These are phyloP conservation scores for Fusarium sp. DNA, from an alignment of 2,329 filamentous ascomycete species.

Conservation along the genomic window DNA sequence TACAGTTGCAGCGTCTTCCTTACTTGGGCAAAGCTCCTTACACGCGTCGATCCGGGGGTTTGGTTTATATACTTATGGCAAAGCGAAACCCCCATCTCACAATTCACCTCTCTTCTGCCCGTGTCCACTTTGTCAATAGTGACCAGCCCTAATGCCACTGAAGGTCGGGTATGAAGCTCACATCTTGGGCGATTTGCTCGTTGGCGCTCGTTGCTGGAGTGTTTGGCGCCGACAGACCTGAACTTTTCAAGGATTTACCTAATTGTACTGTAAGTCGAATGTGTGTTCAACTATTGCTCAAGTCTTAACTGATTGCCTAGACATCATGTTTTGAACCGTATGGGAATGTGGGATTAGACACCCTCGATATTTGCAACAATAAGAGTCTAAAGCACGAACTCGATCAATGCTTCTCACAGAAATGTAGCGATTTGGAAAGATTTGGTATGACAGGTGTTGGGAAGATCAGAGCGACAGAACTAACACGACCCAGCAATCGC, in stretches of 20 bases:
- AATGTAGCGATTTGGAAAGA: conserved; percentile 39
- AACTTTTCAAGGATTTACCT: conserved; percentile 27
- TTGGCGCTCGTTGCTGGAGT: conserved; percentile 31
- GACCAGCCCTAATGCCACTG: conserved; percentile 34
- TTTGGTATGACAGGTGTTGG: conserved; percentile 26
- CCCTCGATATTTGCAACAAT: conserved; percentile 30
- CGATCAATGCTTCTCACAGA: conserved; percentile 28
- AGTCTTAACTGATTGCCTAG: conserved; percentile 9
- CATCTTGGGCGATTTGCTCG: conserved; percentile 36
- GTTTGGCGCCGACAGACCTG: conserved; percentile 21
- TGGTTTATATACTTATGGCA: conserved; percentile 18
- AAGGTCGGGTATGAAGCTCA: conserved; percentile 35
- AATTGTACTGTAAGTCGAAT: conserved; percentile 23
- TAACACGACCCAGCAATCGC: conserved; percentile 48
- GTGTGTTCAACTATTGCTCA: not conserved
- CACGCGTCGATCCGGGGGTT: conserved; percentile 16
- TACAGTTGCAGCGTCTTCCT: conserved; percentile 25
- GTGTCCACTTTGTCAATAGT: not conserved
- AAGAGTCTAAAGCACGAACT: conserved; percentile 7
- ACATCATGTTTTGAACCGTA: conserved; percentile 22
- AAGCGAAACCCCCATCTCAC: conserved; percentile 7
- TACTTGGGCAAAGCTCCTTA: conserved; percentile 25
- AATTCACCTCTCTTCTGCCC: not conserved
- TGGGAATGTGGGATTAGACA: conserved; percentile 1
- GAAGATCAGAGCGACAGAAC: not conserved